A percentile compares a stretch with the other conserved stretches of the same genome.
These are phyloP conservation scores for Capsella rubella DNA, from an alignment of 441 rosid species.

Conservation along the genomic window DNA sequence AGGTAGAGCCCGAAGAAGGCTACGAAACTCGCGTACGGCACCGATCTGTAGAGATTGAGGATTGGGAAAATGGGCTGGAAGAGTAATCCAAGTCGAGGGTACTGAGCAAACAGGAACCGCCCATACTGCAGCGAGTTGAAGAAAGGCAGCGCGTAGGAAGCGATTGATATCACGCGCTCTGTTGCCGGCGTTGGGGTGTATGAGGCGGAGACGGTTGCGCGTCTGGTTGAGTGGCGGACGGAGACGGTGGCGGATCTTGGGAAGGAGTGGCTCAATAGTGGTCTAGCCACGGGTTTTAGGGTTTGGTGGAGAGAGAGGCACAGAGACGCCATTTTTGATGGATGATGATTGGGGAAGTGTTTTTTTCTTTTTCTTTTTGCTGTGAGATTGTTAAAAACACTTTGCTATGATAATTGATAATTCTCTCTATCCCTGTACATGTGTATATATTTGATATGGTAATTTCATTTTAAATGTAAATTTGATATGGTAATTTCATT, in stretches of 20 bases:
- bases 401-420: no score
- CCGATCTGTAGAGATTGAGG: conserved; percentile 65
- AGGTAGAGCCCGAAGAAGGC: conserved; percentile 82
- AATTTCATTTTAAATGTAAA: no score
- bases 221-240: conserved; percentile 9
- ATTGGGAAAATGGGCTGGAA: conserved; percentile 79
- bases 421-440: no score
- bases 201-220: conserved; percentile 41
- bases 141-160: conserved; percentile 58
- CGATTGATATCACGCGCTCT: conserved; percentile 72
- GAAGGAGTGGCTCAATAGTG: conserved; percentile 36
- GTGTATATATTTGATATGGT: no score
- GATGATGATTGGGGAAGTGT: no score
- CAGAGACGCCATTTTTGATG: conserved; percentile 48
- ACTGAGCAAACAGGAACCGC: conserved; percentile 71
- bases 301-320: conserved; percentile 45
- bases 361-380: not conserved
- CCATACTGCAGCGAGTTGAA: conserved; percentile 69
- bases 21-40: conserved; percentile 79
- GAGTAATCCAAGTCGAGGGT: conserved; percentile 55
- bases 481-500: no score
- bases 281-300: conserved; percentile 33
- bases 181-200: conserved; percentile 73
- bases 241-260: conserved; percentile 32
- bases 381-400: not conserved